Conservation (phyloP, 208 protist genomes). For the Porcisia deanei region DNA sequence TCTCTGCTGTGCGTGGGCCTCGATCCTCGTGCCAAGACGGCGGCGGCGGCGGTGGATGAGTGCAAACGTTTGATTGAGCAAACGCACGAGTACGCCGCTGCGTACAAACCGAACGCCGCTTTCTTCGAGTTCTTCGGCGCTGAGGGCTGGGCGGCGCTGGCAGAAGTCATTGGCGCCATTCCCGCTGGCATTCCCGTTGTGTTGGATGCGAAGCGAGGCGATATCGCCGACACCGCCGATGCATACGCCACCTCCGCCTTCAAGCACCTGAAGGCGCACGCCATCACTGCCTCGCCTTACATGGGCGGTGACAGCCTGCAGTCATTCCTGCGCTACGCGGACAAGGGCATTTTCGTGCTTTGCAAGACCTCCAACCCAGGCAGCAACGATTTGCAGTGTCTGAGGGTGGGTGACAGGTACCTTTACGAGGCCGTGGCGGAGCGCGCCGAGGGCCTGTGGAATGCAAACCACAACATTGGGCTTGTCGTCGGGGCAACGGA, state of each 20-base stretch:
- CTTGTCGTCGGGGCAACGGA: constrained; percentile 89
- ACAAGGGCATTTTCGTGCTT: constrained; percentile 82
- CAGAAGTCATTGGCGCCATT: constrained; percentile 61
- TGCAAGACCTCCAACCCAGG: constrained; percentile 92
- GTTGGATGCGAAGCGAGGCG: constrained; percentile 89
- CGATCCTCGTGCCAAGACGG: constrained; percentile 75
- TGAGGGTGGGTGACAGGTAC: constrained; percentile 48
- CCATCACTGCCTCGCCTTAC: constrained; percentile 87
- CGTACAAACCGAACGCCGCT: constrained; percentile 90
- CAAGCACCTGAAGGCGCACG: constrained; percentile 74
- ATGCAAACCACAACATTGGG: constrained; percentile 77
- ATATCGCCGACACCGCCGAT: constrained; percentile 87
- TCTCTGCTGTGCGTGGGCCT: constrained; percentile 87
- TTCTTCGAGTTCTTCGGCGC: constrained; percentile 87
- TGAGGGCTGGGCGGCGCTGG: constrained; percentile 72
- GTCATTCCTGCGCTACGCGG: constrained; percentile 77
- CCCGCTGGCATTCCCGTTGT: constrained; percentile 80
- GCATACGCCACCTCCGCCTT: constrained; percentile 87
- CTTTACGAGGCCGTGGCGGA: constrained; percentile 88
- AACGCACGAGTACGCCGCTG: constrained; percentile 81
- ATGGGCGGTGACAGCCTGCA: constrained; percentile 86
- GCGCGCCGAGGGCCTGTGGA: constrained; percentile 72
- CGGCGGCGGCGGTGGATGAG: constrained; percentile 59
- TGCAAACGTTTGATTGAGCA: constrained; percentile 79
- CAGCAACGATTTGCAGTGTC: constrained; percentile 83